Conservation (phyloP, 345 rosid species). For the Jatropha curcas region DNA sequence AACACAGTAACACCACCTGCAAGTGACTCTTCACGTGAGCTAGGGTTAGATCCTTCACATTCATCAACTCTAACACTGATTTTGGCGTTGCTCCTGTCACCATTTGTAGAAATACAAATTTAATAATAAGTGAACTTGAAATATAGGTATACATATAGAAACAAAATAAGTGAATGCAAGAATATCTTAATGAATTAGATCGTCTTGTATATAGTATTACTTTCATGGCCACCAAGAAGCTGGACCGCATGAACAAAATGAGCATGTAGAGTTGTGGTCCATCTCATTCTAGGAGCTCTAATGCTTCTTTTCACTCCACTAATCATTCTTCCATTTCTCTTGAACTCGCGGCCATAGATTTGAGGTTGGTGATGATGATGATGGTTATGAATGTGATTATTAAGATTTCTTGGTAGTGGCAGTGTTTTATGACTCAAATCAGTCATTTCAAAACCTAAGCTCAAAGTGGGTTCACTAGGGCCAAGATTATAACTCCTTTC, state of each 20-base stretch:
- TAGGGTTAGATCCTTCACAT: conserved; percentile 98
- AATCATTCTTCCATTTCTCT: conserved; percentile 54
- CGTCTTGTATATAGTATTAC: conserved; percentile 38
- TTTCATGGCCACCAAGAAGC: conserved; percentile 99
- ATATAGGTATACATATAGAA: too few species aligned
- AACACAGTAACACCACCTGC: conserved; percentile 59
- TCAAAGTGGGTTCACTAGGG: conserved; percentile 50
- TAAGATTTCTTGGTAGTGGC: conserved; percentile 30
- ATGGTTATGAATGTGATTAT: conserved; percentile 27
- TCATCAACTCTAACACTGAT: conserved; percentile 97
- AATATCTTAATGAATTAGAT: not conserved
- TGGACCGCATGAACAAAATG: conserved; percentile 96
- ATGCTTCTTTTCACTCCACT: conserved; percentile 60
- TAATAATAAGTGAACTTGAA: too few species aligned
- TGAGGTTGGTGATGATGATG: conserved; percentile 57
- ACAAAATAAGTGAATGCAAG: not conserved
- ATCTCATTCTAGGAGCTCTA: conserved; percentile 98
- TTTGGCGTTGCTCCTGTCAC: conserved; percentile 92
- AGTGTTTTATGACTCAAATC: conserved; percentile 31
- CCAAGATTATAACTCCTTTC: conserved; percentile 28
- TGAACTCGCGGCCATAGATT: conserved; percentile 74
- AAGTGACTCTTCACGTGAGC: conserved; percentile 99
- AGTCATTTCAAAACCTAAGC: conserved; percentile 59
- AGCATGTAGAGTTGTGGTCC: conserved; percentile 94
- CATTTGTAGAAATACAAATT: not conserved